Conservation (phyloP, 495 filamentous ascomycete genomes). For the Lepraria neglecta region DNA sequence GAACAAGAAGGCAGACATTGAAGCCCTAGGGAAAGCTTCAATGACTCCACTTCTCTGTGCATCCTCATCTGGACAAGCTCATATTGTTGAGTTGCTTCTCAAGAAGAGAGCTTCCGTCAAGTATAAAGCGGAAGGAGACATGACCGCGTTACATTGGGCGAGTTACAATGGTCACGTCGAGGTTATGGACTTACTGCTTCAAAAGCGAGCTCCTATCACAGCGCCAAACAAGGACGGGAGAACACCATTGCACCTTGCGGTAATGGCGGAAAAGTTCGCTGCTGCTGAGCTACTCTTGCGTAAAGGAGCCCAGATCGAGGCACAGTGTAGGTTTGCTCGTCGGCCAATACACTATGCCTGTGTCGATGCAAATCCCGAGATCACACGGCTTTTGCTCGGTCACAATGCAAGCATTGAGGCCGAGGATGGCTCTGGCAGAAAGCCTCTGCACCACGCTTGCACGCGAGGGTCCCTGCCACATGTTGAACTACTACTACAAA, state of each 20-base stretch:
- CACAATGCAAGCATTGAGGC: conserved; percentile 40
- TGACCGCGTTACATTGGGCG: conserved; percentile 46
- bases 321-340: conserved; percentile 32
- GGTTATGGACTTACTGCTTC: conserved; percentile 34
- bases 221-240: conserved; percentile 33
- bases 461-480: conserved; percentile 31
- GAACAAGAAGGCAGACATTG: conserved; percentile 35
- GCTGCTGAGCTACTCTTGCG: conserved; percentile 37
- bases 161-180: conserved; percentile 40
- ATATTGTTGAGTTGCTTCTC: conserved; percentile 35
- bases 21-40: conserved; percentile 32
- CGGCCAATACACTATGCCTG: conserved; percentile 46
- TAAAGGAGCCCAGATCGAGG: conserved; percentile 8
- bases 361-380: conserved; percentile 32
- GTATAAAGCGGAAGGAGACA: conserved; percentile 35
- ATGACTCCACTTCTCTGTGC: conserved; percentile 43
- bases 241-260: conserved; percentile 41
- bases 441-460: conserved; percentile 41
- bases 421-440: conserved; percentile 26
- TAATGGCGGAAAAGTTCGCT: conserved; percentile 38
- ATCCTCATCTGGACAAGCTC: conserved; percentile 33
- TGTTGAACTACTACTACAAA: conserved; percentile 37
- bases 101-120: conserved; percentile 34
- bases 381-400: conserved; percentile 37
- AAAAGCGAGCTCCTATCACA: conserved; percentile 31